Base-by-base conservation (phyloP, 805 yeast species). In the Candida easanensis region DNA sequence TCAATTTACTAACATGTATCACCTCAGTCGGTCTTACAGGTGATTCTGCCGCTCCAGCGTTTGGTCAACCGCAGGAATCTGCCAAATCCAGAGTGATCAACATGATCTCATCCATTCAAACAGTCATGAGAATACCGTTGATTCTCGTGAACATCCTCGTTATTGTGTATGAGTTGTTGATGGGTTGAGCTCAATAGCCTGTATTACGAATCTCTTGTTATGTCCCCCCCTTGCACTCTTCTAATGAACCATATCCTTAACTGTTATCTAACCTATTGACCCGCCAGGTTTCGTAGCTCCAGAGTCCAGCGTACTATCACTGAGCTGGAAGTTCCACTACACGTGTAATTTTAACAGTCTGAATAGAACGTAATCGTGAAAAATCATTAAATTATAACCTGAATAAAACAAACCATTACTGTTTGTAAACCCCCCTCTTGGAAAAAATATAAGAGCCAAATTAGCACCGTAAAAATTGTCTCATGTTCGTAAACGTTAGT, bases 111-210 rank as follows among this genome's bases (percentile, higher is more conserved):
- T 89, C 95, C 6, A 77, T 82, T 10, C 77, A 91, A 49, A 87
- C 93, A 3, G 72, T 86, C 44, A 71, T 84, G 70, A 72, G 95
- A 56, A 76, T 88, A 37, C 90, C 91, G 11, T 69, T 86, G 52
- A 85, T 86, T 45, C 79, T 77, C 33, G 70, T 84, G 23, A 86
- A 86, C 58, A 64, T 79, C 3, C 47, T 80, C 34, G 83, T 87
- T 20, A 83, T 86, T 40, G 52, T 79, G 18, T 86, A 87, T 65
- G 91, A 84, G 61, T 62, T 85, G 54, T 56, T 84, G 11, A 66
- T 83, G 49, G 91, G 91, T 43, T 85, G 63, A 38, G 5, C 10
- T 26, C 32, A 15, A 16, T 23, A 18, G n/a, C n/a, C 17, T 18
- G n/a, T 32, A 6, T 15, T 32, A 19, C 17, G 22, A 19, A 33